Conservation (phyloP, 2,329 filamentous ascomycete species). For the Rhynchosporium agropyri region DNA sequence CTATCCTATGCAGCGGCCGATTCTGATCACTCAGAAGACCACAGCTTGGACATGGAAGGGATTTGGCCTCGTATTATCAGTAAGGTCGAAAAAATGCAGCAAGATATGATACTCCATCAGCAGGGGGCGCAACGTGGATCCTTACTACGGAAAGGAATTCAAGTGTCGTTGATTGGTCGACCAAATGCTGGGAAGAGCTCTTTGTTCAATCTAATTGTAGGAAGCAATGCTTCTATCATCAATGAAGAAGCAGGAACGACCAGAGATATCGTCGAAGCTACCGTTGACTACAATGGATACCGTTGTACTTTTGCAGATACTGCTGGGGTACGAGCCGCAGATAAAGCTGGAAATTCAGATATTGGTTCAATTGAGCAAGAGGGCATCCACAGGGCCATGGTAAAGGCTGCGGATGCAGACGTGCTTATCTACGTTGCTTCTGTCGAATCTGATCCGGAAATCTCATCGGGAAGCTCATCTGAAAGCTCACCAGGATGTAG, state of each 20-base stretch:
- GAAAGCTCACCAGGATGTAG: not conserved
- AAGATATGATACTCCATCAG: conserved; percentile 69
- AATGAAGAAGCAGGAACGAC: conserved; percentile 92
- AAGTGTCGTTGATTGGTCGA: conserved; percentile 82
- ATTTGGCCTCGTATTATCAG: conserved; percentile 69
- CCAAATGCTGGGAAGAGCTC: conserved; percentile 97
- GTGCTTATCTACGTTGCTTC: conserved; percentile 81
- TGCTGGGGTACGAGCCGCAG: conserved; percentile 69
- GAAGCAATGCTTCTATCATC: conserved; percentile 92
- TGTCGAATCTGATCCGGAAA: conserved; percentile 54
- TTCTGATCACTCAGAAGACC: conserved; percentile 96
- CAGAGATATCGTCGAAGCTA: conserved; percentile 88
- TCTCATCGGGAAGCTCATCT: not conserved
- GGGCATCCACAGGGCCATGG: conserved; percentile 84
- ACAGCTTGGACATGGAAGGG: conserved; percentile 84
- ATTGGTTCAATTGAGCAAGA: conserved; percentile 83
- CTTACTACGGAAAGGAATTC: conserved; percentile 81
- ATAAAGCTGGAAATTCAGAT: conserved; percentile 26
- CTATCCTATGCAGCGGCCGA: conserved; percentile 91
- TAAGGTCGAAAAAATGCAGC: conserved; percentile 64
- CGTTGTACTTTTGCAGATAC: conserved; percentile 95
- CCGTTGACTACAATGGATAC: conserved; percentile 85
- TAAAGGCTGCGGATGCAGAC: conserved; percentile 80
- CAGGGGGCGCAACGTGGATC: conserved; percentile 80
- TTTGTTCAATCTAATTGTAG: conserved; percentile 85